Evolutionary conservation across 2,329 filamentous ascomycete species (phyloP).

Genomic region (Teratosphaeria nubilosa): DNA sequence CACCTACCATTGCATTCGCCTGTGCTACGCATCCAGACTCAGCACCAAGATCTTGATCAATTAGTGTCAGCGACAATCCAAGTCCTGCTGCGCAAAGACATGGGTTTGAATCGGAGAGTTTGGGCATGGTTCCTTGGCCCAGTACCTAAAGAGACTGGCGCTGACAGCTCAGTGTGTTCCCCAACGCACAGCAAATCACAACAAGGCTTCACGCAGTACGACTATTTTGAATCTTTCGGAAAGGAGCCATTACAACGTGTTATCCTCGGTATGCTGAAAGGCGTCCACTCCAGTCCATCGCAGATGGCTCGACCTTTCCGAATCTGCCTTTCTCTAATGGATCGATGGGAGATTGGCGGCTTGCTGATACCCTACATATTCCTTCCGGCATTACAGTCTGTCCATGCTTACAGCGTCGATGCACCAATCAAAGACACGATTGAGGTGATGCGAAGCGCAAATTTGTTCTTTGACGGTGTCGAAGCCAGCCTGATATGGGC

Average conservation of each 20-base stretch:
- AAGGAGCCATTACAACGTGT: constrained; percentile 63
- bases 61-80: constrained; percentile 74
- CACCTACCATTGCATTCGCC: constrained; percentile 77
- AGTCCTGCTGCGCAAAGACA: constrained; percentile 81
- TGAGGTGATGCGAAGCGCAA: constrained; percentile 86
- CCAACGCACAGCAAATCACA: neutral
- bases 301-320: constrained; percentile 79
- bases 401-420: constrained; percentile 60
- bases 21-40: constrained; percentile 67
- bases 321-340: constrained; percentile 91
- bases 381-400: constrained; percentile 70
- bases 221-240: constrained; percentile 77
- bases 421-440: constrained; percentile 62
- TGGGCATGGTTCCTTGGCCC: constrained; percentile 95
- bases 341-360: constrained; percentile 93
- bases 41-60: constrained; percentile 65
- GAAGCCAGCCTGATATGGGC: constrained; percentile 84
- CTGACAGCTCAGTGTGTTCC: constrained; percentile 20
- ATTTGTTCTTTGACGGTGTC: constrained; percentile 93
- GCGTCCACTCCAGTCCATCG: constrained; percentile 42
- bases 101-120: constrained; percentile 90
- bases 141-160: constrained; percentile 35
- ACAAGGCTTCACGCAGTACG: constrained; percentile 29
- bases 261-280: constrained; percentile 65
- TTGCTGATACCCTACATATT: constrained; percentile 83